A percentile compares a stretch with the other conserved stretches of the same genome.
These are phyloP conservation scores for Cryphonectria japonica DNA, from an alignment of 2,329 filamentous ascomycete species.

Conservation along the genomic window DNA sequence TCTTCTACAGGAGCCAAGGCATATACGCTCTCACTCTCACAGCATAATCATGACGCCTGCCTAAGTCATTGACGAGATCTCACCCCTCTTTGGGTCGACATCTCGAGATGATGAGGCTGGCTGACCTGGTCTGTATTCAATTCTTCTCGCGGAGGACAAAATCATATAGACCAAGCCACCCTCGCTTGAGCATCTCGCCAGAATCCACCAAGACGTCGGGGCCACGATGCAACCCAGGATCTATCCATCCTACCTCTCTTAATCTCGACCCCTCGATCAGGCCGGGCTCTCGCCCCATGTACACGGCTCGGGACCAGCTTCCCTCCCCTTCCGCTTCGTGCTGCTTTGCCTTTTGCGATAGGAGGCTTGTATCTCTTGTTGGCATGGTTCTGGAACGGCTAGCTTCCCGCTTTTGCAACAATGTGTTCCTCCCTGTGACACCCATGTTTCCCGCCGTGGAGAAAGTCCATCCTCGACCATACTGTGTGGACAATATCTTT, in stretches of 20 bases:
- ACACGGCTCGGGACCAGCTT: not conserved
- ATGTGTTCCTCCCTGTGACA: not conserved
- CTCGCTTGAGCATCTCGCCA: not conserved
- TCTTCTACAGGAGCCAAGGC: not conserved
- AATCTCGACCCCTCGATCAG: not conserved
- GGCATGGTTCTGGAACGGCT: not conserved
- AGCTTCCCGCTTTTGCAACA: not conserved
- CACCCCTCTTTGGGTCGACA: not conserved
- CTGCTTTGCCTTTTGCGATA: not conserved
- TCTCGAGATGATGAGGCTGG: not conserved
- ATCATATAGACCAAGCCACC: not conserved
- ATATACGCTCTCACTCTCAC: not conserved
- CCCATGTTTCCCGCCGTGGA: not conserved
- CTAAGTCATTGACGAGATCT: too few relatives aligned
- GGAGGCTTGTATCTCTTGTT: not conserved
- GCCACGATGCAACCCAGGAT: not conserved
- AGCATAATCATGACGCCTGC: not conserved
- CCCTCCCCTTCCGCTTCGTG: not conserved
- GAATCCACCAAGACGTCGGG: not conserved
- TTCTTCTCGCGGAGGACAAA: not conserved
- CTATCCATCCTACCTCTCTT: not conserved
- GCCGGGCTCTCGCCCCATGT: not conserved
- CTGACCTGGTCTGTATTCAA: not conserved
- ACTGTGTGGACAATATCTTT: not conserved
- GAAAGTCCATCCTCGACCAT: not conserved